Evolutionary conservation across 2,329 filamentous ascomycete genomes (phyloP), one percentile per base, ranked within the genome.

Genomic region (Reticulascus tulasneorum): DNA sequence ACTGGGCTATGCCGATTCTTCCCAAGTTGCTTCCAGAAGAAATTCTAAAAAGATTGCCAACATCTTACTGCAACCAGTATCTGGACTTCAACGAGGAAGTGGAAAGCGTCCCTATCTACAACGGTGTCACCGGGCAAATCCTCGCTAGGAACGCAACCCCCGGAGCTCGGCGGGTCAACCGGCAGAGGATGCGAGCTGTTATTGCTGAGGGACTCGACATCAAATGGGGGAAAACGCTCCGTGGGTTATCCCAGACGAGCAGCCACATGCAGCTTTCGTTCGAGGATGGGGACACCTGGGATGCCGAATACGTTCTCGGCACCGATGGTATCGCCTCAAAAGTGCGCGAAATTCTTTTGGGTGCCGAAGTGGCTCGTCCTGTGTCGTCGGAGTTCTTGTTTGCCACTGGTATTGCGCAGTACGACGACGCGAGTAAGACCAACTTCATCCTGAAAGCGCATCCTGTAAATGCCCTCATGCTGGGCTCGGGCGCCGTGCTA

Each of bases 1-100:
- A 63, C 42, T 67, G 63, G 63, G 62, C 55, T 10, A 53, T 63
- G 47, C 53, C 58, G 2, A 47, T 50, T 6, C 52, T 67, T 31
- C 43, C 36, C 26, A 45, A 56, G 28, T 44, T 65, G 29, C 48
- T 66, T 3, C 60, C 63, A 2, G 37, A 52, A 6, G 46, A 53
- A 5, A 44, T 64, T 9, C 39, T 55, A 16, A 46, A 45, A 6
- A 48, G 49, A 13, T 38, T 66, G 6, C 41, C 51, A 8, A 33
- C 47, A 22, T 55, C 56, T 13, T 40, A 59, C 13, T 61, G 55
- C 45, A 65, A 65, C 39, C 59, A 56, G 2, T 22, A 55, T 33
- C 37, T 63, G 6, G 39, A 48, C 1, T 64, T 56, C 33, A 47
- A 53, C 39, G 50, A 50, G 16, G 40, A 47, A 15, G 48, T 48